A percentile compares a stretch with the other conserved stretches of the same genome.
phyloP scores from a whole-genome alignment of 345 rosid species.

The Isatis tinctoria region DNA sequence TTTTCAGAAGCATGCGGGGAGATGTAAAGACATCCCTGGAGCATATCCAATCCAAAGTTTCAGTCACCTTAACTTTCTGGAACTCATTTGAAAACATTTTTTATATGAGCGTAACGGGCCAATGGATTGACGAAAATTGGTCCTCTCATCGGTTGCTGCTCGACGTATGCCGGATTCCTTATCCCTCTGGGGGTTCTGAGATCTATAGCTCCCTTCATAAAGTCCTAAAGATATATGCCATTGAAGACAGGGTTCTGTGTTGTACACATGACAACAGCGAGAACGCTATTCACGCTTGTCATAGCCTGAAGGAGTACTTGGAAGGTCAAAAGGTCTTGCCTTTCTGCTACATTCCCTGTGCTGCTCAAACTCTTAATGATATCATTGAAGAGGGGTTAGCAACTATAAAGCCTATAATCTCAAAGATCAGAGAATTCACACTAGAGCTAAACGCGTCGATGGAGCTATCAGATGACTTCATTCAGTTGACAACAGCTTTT shows the following conservation, averaged over 20 bases:
- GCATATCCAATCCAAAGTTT: conserved; percentile 71
- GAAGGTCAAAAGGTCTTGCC: conserved; percentile 70
- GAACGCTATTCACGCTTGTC: conserved; percentile 76
- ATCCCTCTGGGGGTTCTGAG: conserved; percentile 68
- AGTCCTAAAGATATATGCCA: conserved; percentile 59
- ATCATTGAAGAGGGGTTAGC: conserved; percentile 80
- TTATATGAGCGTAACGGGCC: conserved; percentile 82
- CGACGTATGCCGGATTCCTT: conserved; percentile 71
- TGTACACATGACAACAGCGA: conserved; percentile 93
- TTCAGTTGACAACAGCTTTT: conserved; percentile 55
- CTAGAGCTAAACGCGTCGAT: conserved; percentile 62
- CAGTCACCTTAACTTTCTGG: conserved; percentile 77
- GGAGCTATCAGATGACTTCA: conserved; percentile 64
- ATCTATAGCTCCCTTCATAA: conserved; percentile 54
- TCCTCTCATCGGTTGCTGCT: conserved; percentile 63
- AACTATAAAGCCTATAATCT: conserved; percentile 65
- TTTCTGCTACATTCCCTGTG: conserved; percentile 88
- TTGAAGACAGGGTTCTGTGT: conserved; percentile 70
- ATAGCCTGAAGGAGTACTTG: conserved; percentile 63
- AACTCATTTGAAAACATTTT: conserved; percentile 63
- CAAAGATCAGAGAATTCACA: conserved; percentile 71
- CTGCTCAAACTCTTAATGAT: conserved; percentile 71
- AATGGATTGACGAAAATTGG: conserved; percentile 90
- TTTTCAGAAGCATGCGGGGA: conserved; percentile 90
- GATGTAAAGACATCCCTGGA: conserved; percentile 66